A percentile compares a stretch with the other conserved stretches of the same genome.
Conservation (phyloP, 805 yeast genomes). For the Cyberlindnera nakhonratchasimensis region DNA sequence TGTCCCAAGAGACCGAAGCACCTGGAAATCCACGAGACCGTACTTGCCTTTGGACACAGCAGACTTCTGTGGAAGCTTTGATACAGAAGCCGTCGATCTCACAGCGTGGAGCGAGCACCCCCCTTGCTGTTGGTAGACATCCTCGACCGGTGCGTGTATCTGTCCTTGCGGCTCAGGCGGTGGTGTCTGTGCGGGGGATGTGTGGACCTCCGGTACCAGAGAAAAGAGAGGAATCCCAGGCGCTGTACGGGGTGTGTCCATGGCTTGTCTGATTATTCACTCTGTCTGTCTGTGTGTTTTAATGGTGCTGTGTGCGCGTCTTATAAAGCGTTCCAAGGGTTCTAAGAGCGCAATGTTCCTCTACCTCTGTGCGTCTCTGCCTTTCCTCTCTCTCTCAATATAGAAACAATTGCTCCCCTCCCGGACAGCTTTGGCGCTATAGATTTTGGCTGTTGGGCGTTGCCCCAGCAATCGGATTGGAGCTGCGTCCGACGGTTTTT, state of each 20-base stretch:
- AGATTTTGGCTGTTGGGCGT: background rate
- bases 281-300: background rate
- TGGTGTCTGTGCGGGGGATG: slow-evolving; percentile 11
- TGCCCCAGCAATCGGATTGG: background rate
- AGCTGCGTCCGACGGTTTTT: background rate
- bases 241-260: slow-evolving; percentile 9
- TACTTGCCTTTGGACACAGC: slow-evolving; percentile 60
- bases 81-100: slow-evolving; percentile 12
- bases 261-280: background rate
- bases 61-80: slow-evolving; percentile 28
- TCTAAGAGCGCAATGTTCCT: too few species aligned
- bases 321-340: too few species aligned
- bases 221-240: slow-evolving; percentile 12
- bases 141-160: background rate
- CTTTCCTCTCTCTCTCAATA: too few species aligned
- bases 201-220: slow-evolving; percentile 12
- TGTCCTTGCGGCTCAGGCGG: slow-evolving; percentile 2
- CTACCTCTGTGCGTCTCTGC: too few species aligned
- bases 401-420: too few species aligned
- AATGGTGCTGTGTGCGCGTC: background rate
- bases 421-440: background rate
- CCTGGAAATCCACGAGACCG: slow-evolving; percentile 72
- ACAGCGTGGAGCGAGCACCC: slow-evolving; percentile 6
- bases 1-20: slow-evolving; percentile 86
- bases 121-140: slow-evolving; percentile 3